Evolutionary conservation across 176 grass and related monocot species (phyloP), one percentile per base, ranked within the genome.

Genomic region (Aegilops umbellulata): DNA sequence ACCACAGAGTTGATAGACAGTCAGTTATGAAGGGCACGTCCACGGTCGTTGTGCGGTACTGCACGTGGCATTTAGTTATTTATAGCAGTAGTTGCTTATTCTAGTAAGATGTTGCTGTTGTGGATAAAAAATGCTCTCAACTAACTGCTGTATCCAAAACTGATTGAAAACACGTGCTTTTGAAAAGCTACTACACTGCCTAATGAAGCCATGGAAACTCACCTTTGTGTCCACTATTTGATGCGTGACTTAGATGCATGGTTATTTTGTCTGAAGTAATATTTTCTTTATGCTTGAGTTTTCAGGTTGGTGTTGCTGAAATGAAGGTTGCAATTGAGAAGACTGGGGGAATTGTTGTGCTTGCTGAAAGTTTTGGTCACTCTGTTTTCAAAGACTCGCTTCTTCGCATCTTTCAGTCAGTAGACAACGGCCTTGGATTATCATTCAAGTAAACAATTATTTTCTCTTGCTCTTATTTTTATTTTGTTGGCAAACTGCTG

Each of bases 361-460:
- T 98, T 77, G 93, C 90, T 65, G 95, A 98, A 88, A 98, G 95
- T 90, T 98, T 98, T 92, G 95, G 93, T 41, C 95, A 98, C 88
- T 88, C 93, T 74, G 91, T 98, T 85, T 98, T 98, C 85, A 98
- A 98, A 81, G 91, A 95, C 83, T 98, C 95, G 67, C 86, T 98
- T 71, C 85, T 87, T 34, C 84, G 74, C 68, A 95, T 98, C 85
- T 95, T 98, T 80, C 80, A 95, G 57, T 92, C 91, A 82, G 61
- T 80, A 72, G 93, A 98, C 24, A 78, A 92, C 51, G 86, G 87
- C 77, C 95, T 98, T 89, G 91, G 95, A 74, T 78, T 95, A 85
- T 95, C 93, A 83, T 98, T 98, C 83, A 98, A 98, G 95, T 95
- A 95, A 92, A 75, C 14, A 51, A 16, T 57, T 61, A 16, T 86